Evolutionary conservation across 768 basidiomycete species (phyloP).

Genomic region (Cyclocybe cylindracea): DNA sequence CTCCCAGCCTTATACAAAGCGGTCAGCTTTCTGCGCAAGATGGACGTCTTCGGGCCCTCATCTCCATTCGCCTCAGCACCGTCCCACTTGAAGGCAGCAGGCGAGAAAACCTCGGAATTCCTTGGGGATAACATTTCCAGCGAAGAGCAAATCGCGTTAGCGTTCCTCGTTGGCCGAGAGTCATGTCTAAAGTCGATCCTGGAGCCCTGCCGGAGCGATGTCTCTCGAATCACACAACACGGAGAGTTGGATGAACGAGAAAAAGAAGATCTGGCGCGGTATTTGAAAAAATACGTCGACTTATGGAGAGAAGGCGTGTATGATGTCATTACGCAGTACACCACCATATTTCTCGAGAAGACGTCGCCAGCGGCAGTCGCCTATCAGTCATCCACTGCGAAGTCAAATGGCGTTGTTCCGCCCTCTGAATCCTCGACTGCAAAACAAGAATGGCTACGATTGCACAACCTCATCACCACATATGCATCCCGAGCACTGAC

Average conservation of each 20-base stretch:
- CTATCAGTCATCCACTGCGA: constrained; percentile 17
- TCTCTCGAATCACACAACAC: constrained; percentile 34
- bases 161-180: constrained; percentile 74
- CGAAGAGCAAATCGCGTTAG: constrained; percentile 82
- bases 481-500: constrained; percentile 65
- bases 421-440: neutral
- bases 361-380: constrained; percentile 19
- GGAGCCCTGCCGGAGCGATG: constrained; percentile 51
- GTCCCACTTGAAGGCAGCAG: constrained; percentile 17
- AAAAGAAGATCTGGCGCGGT: constrained; percentile 72
- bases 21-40: constrained; percentile 81
- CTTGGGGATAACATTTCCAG: constrained; percentile 35
- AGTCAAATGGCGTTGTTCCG: constrained; percentile 18
- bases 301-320: constrained; percentile 91
- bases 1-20: constrained; percentile 90
- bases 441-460: constrained; percentile 23
- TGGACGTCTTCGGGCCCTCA: constrained; percentile 59
- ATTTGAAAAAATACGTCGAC: constrained; percentile 86
- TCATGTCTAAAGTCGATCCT: constrained; percentile 61
- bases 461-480: constrained; percentile 60
- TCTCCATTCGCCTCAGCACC: constrained; percentile 26
- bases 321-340: constrained; percentile 88
- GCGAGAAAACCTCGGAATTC: constrained; percentile 22
- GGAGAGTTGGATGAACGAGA: constrained; percentile 55
- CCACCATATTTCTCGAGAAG: constrained; percentile 85